Evolutionary conservation across 2,329 filamentous ascomycete species (phyloP).

Genomic region (Ampelomyces quisqualis): DNA sequence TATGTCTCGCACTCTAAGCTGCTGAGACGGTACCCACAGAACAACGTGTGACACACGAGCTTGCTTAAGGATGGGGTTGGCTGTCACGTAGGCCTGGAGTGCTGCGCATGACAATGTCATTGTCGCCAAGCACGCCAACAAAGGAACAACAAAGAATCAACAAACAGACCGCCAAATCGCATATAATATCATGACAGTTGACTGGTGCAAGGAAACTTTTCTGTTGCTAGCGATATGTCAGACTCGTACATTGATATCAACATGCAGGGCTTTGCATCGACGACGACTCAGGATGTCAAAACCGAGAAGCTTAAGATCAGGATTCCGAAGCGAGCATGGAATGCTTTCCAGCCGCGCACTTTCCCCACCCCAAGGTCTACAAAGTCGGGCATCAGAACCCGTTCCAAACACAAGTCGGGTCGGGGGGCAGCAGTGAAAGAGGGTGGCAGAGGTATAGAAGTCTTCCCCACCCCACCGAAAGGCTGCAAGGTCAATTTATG

Average conservation of each 20-base stretch:
- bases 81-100: not conserved
- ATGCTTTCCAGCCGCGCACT: slow-evolving; percentile 1
- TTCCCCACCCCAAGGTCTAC: not conserved
- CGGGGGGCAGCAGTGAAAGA: too few relatives aligned
- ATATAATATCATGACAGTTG: too few relatives aligned
- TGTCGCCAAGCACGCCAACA: slow-evolving; percentile 3
- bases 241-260: not conserved
- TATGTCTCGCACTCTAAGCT: too few relatives aligned
- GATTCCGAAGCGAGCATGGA: slow-evolving; percentile 8
- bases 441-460: too few relatives aligned
- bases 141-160: slow-evolving; percentile 5
- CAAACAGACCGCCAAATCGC: too few relatives aligned
- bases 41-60: not conserved
- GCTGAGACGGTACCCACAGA: too few relatives aligned
- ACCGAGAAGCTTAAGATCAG: slow-evolving; percentile 6
- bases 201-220: too few relatives aligned
- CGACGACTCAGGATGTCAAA: not conserved
- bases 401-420: not conserved
- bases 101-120: not conserved
- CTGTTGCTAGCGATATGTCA: too few relatives aligned
- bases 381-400: not conserved
- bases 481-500: slow-evolving; percentile 18
- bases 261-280: not conserved
- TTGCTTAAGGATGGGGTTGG: not conserved
- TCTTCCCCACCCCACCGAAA: not conserved